phyloP scores from a whole-genome alignment of 768 basidiomycete genomes.

The Leccinum obscurum region DNA sequence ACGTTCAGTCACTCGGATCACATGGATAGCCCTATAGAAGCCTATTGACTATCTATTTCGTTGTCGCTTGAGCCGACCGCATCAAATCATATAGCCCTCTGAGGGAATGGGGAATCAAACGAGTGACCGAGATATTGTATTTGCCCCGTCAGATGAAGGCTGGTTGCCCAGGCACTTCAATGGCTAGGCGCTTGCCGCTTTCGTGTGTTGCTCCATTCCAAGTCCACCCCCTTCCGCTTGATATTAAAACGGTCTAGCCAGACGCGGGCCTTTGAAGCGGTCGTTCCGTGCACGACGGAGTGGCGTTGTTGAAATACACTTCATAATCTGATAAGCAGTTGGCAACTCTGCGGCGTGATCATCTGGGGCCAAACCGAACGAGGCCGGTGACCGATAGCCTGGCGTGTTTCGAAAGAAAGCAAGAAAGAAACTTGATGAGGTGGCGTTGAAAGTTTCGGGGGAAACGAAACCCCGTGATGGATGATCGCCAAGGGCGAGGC shows the following conservation, averaged over 20 bases:
- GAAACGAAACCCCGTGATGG: neutral
- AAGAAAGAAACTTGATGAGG: slow-evolving; percentile 10
- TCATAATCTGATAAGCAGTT: slow-evolving; percentile 10
- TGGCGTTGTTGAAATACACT: slow-evolving; percentile 15
- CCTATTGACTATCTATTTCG: slow-evolving; percentile 21
- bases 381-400: neutral
- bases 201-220: slow-evolving; percentile 9
- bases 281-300: slow-evolving; percentile 25
- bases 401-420: slow-evolving; percentile 18
- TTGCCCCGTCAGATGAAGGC: slow-evolving; percentile 14
- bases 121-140: slow-evolving; percentile 6
- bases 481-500: neutral
- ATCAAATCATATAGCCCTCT: slow-evolving; percentile 25
- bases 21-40: slow-evolving; percentile 24
- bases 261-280: neutral
- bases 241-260: slow-evolving; percentile 1
- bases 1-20: slow-evolving; percentile 30
- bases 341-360: slow-evolving; percentile 25
- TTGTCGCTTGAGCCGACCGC: slow-evolving; percentile 18
- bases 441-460: slow-evolving; percentile 17
- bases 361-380: slow-evolving; percentile 8
- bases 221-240: slow-evolving; percentile 5
- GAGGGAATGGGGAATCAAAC: slow-evolving; percentile 26
- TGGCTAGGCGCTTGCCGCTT: slow-evolving; percentile 11
- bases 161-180: slow-evolving; percentile 11